Evolutionary conservation across 2,329 filamentous ascomycete species (phyloP).

Genomic region (Aspergillus tamarii): DNA sequence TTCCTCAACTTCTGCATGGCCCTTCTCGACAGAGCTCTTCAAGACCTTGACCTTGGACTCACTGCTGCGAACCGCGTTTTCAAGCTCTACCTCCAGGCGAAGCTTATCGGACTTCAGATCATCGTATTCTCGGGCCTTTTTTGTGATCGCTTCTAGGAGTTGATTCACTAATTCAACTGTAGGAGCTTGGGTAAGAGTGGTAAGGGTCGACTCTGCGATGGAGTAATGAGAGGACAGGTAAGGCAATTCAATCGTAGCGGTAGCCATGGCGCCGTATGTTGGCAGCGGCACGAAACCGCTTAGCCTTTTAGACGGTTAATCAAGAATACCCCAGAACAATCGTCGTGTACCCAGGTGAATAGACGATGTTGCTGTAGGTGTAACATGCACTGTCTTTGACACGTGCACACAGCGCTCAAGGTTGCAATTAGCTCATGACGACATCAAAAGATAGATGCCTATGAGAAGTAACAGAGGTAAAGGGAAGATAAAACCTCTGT

Average conservation of each 20-base stretch:
- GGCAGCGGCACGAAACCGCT: slow-evolving; percentile 23
- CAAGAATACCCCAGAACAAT: not conserved
- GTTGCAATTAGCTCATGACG: slow-evolving; percentile 24
- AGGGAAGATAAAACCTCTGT: slow-evolving; percentile 14
- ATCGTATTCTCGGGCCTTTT: slow-evolving; percentile 82
- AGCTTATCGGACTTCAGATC: slow-evolving; percentile 84
- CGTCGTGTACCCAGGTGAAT: not conserved
- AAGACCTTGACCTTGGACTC: slow-evolving; percentile 82
- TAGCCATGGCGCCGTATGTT: slow-evolving; percentile 52
- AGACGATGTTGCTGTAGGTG: slow-evolving; percentile 3
- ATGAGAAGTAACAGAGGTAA: slow-evolving; percentile 19
- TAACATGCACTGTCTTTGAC: slow-evolving; percentile 2
- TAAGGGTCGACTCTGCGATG: slow-evolving; percentile 59
- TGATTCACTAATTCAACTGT: slow-evolving; percentile 77
- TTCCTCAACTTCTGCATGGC: slow-evolving; percentile 80
- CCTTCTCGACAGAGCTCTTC: slow-evolving; percentile 80
- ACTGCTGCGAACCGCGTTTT: slow-evolving; percentile 81
- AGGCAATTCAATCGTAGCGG: slow-evolving; percentile 58
- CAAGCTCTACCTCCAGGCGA: slow-evolving; percentile 86
- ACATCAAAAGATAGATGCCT: slow-evolving; percentile 8
- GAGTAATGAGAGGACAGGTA: slow-evolving; percentile 63
- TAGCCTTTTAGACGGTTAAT: not conserved
- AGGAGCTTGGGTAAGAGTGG: slow-evolving; percentile 59
- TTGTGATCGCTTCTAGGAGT: slow-evolving; percentile 73
- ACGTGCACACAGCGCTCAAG: slow-evolving; percentile 23